These are phyloP conservation scores for Tubosaeta sp. DNA, from an alignment of 768 basidiomycete genomes.

Conservation along the genomic window DNA sequence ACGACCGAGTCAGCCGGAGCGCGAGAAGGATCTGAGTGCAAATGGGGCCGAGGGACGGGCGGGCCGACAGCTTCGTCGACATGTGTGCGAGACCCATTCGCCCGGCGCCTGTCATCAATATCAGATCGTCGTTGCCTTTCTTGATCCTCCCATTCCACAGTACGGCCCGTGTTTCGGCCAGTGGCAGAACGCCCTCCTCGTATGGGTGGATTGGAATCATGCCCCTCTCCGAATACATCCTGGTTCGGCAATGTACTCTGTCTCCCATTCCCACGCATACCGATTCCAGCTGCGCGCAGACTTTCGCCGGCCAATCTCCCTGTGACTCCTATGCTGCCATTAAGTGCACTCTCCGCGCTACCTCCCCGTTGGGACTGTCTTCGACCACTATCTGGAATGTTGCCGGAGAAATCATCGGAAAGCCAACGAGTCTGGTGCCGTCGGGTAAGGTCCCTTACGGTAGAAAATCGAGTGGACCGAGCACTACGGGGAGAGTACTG, in stretches of 20 bases:
- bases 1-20: slow-evolving; percentile 9
- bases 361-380: slow-evolving; percentile 59
- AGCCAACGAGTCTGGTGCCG: slow-evolving; percentile 52
- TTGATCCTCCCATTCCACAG: slow-evolving; percentile 25
- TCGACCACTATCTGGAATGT: slow-evolving; percentile 35
- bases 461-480: slow-evolving; percentile 38
- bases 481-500: slow-evolving; percentile 30
- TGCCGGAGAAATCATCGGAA: slow-evolving; percentile 43
- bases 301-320: slow-evolving; percentile 63
- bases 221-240: slow-evolving; percentile 33
- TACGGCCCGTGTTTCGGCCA: slow-evolving; percentile 5
- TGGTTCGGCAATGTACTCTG: slow-evolving; percentile 28
- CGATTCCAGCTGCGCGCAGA: slow-evolving; percentile 66
- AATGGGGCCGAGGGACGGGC: slow-evolving; percentile 17
- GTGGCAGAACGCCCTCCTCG: slow-evolving; percentile 14
- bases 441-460: slow-evolving; percentile 45
- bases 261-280: slow-evolving; percentile 32
- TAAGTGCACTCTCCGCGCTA: slow-evolving; percentile 64
- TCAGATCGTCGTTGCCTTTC: slow-evolving; percentile 17
- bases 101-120: slow-evolving; percentile 20
- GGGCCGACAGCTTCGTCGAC: slow-evolving; percentile 13
- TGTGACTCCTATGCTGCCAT: slow-evolving; percentile 37
- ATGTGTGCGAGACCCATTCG: slow-evolving; percentile 22
- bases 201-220: slow-evolving; percentile 14
- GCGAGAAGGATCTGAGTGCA: slow-evolving; percentile 26